Evolutionary conservation across 2,329 filamentous ascomycete species (phyloP), one percentile per base, ranked within the genome.

Genomic region (Podosphaera fusca): DNA sequence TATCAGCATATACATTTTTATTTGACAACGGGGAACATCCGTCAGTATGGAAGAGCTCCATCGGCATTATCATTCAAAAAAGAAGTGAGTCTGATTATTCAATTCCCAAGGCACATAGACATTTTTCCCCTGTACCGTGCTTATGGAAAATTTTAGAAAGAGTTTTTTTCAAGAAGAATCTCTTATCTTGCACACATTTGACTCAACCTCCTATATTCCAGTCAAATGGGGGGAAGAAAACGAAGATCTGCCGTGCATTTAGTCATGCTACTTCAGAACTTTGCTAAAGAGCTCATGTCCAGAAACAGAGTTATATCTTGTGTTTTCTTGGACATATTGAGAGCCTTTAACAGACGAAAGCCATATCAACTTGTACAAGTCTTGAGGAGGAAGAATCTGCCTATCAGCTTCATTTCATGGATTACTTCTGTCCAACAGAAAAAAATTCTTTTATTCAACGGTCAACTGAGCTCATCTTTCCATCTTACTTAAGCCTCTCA

Each of bases 1-100:
- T 52, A 40, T 33, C 35, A 30, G 21, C 21, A 21, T 21, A 21
- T 21, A 21, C 21, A 21, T 21, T 21, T 21, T 21, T 21, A 21
- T 21, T 21, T 21, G 21, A 21, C 21, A 21, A 21, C 21, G 21
- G 1, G 21, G 21, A 21, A 21, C 21, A 21, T 21, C 21, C 21
- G 21, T 21, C 21, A 21, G 21, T 21, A 21, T 21, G 21, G 21
- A 21, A 21, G 21, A 3, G 53, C 38, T 10, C 55, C 30, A 57
- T 52, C 35, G 55, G 47, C 2, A 49, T 52, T n/a, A 53, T 57
- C 12, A 46, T 57, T 40, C 49, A 10, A n/a, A 53, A 57, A 35
- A 34, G 12, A 9, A 36, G 33, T 34, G 38, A 51, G 35, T 21
- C n/a, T 47, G 52, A 55, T 12, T 55, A 55, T 40, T 40, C 21